Percentiles rank a stretch among this genome's conserved stretches.
phyloP scores from a whole-genome alignment of 768 basidiomycete genomes.

The Zangia roseola region DNA sequence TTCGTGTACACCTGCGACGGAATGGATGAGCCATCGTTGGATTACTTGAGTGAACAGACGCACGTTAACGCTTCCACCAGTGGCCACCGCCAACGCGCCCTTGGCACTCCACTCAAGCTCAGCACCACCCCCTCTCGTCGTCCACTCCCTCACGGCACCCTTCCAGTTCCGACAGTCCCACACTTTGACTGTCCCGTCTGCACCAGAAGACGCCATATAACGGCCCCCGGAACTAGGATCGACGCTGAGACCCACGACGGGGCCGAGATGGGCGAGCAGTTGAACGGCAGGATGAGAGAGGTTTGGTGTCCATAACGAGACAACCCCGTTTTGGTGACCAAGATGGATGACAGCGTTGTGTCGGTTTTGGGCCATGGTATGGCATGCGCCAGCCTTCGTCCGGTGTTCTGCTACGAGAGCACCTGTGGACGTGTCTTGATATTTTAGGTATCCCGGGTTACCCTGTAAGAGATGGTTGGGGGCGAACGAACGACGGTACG shows the following conservation, averaged over 20 bases:
- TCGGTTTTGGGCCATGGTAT: constrained; percentile 83
- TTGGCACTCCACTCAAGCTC: constrained; percentile 84
- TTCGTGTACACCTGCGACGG: constrained; percentile 64
- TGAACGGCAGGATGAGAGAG: constrained; percentile 89
- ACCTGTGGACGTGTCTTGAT: constrained; percentile 96
- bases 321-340: constrained; percentile 92
- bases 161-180: constrained; percentile 99
- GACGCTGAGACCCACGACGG: constrained; percentile 75
- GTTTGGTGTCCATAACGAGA: constrained; percentile 98
- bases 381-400: constrained; percentile 84
- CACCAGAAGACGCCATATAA: constrained; percentile 88
- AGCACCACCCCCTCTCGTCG: constrained; percentile 60
- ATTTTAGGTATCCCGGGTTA: constrained; percentile 88
- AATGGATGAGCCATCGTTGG: background rate
- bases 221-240: constrained; percentile 85
- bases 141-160: constrained; percentile 80
- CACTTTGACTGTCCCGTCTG: constrained; percentile 87
- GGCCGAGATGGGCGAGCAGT: constrained; percentile 87
- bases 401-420: constrained; percentile 82
- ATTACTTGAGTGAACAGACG: constrained; percentile 18
- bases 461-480: constrained; percentile 45
- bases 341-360: constrained; percentile 95
- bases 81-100: constrained; percentile 79
- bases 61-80: constrained; percentile 83
- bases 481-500: background rate